Evolutionary conservation across 2,329 filamentous ascomycete genomes (phyloP).

Genomic region (Furcasterigmium sp.): DNA sequence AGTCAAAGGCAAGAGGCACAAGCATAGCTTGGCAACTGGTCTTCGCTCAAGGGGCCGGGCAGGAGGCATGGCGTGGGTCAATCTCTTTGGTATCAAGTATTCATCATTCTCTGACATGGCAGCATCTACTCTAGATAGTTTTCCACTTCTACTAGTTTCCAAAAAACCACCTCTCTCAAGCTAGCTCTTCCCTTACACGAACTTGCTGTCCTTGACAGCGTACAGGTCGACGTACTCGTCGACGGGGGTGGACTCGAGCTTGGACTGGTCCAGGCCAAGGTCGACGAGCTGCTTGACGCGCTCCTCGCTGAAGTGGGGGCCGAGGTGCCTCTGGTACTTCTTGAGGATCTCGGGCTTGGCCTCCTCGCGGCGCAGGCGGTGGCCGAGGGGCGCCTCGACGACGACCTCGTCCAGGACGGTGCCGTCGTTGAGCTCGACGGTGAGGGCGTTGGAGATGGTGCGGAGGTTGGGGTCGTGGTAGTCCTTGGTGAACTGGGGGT

Average conservation of each 20-base stretch:
- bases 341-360: conserved; percentile 94
- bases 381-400: conserved; percentile 90
- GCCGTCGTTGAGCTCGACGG: conserved; percentile 90
- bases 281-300: conserved; percentile 80
- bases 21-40: no score
- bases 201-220: conserved; percentile 57
- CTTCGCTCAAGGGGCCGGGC: no score
- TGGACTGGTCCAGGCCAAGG: conserved; percentile 68
- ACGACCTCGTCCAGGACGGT: conserved; percentile 85
- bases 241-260: conserved; percentile 74
- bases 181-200: conserved; percentile 34
- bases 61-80: no score
- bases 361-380: conserved; percentile 86
- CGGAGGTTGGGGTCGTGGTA: conserved; percentile 93
- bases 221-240: conserved; percentile 93
- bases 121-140: background rate
- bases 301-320: conserved; percentile 71
- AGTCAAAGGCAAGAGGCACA: no score
- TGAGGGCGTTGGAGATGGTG: conserved; percentile 95
- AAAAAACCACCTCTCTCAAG: no score
- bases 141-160: background rate
- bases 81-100: no score
- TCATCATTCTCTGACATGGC: background rate
- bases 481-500: conserved; percentile 87
- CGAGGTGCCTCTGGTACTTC: conserved; percentile 92